phyloP scores from a whole-genome alignment of 2,329 filamentous ascomycete genomes.

The Trichoderma oligosporum region DNA sequence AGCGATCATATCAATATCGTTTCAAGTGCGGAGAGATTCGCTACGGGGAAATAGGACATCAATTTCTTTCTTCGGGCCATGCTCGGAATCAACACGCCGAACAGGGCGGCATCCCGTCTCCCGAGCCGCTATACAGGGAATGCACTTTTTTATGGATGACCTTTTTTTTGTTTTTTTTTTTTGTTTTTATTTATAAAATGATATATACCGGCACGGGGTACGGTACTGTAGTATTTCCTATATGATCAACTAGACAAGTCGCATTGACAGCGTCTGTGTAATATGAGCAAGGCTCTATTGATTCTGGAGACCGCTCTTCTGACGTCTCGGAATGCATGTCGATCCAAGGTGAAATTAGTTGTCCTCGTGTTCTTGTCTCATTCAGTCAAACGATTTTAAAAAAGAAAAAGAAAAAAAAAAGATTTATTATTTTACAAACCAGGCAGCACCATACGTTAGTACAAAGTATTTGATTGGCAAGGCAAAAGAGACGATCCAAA shows the following conservation, averaged over 20 bases:
- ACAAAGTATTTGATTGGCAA: conserved; percentile 5
- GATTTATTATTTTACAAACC: too few relatives aligned
- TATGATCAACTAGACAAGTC: too few relatives aligned
- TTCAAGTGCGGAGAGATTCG: neutral
- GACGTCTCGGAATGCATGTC: conserved; percentile 3
- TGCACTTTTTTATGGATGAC: too few relatives aligned
- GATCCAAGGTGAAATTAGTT: neutral
- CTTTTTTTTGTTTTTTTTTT: too few relatives aligned
- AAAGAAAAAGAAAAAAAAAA: too few relatives aligned
- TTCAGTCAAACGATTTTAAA: too few relatives aligned
- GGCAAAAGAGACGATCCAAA: neutral
- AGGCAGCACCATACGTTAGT: too few relatives aligned
- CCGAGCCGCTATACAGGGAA: neutral
- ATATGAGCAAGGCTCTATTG: neutral
- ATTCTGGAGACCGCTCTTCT: conserved; percentile 5
- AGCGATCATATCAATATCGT: too few relatives aligned
- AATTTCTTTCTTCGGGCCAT: neutral
- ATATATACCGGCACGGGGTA: too few relatives aligned
- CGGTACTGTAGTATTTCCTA: too few relatives aligned
- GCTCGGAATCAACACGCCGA: conserved; percentile 5
- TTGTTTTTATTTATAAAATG: too few relatives aligned
- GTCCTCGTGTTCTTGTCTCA: too few relatives aligned
- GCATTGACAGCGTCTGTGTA: neutral
- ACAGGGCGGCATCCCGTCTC: neutral
- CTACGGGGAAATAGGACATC: neutral